Evolutionary conservation across 1,284 basidiomycete genomes (phyloP), one percentile per base, ranked within the genome.

Genomic region (Cryptococcus sp.): DNA sequence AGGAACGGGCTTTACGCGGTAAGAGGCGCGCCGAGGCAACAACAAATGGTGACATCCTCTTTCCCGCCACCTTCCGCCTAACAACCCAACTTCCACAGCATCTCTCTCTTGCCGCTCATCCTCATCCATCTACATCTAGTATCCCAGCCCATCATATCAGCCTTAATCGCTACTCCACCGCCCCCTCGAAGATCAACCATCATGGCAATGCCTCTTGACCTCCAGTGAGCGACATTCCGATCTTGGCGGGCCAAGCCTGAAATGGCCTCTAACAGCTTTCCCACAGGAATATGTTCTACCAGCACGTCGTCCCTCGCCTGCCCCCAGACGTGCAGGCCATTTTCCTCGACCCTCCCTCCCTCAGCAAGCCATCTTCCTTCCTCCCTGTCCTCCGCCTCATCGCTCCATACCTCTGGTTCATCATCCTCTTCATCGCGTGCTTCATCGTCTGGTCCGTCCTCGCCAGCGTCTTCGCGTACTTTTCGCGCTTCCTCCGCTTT

Each of bases 401-500:
- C 13, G 55, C 65, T n/a, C 72, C 72, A 1, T 74, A 71, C 56
- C 59, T 68, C 38, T 62, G 69, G 52, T 70, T 55, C 46, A 53
- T 72, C 39, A 53, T 76, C 37, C 60, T 72, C 40, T 40, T 76
- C 43, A 46, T 71, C 18, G 68, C 70, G 4, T 61, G 70, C 36
- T 72, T 71, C 54, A 68, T 76, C 50, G 66, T 75, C 12, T 74
- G 66, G 64, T 63, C 64, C 7, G 60, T 67, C 40, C 47, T 75
- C 23, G 38, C 68, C 6, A 65, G 66, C 1, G 48, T 73, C 13
- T 46, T 74, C 23, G 67, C 67, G 8, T 72, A 71, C 56, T 60
- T 69, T 23, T 64, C 65, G 12, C 66, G 74, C 1, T 65, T 76
- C 56, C 13, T 75, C 6, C 64, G 72, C n/a, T 73, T 76, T 64